Evolutionary conservation across 192 early-diverging fungal species (phyloP), one percentile per base, ranked within the genome.

Genomic region (Geosiphon pyriformis): DNA sequence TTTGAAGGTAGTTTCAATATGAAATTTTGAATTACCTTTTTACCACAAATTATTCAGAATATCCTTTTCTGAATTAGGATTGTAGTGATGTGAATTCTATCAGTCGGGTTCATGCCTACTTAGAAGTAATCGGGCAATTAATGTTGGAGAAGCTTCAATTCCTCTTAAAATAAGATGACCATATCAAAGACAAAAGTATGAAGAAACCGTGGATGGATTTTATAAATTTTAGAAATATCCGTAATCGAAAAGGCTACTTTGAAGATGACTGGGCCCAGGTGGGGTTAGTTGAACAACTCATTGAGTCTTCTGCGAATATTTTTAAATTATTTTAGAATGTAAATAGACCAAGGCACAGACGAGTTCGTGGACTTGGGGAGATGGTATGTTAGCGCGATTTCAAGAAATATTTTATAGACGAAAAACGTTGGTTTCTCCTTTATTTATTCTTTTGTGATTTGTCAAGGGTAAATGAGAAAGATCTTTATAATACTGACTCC

Each of bases 1-100:
- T 0, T 72, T 97, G 18, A 79, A 82, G 60, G 75, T 74, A 26
- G n/a, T 42, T 70, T 4, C 29, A 25, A 48, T 17, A 15, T 58
- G 10, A 55, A 26, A n/a, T 27, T 47, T 57, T 59, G 33, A 49
- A 27, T 49, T 25, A 12, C n/a, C 8, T 49, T 18, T 2, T 27
- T 17, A 0, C 48, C 7, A 54, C 29, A 8, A 27, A 69, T 70
- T 7, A 25, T 12, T 30, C n/a, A 3, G 20, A 32, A 8, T 15
- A 20, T 33, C 49, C 42, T 26, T 48, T 67, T 70, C 15, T 31
- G 20, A 55, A 49, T n/a, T 17, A 69, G 27, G 88, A 92, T 73
- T 92, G 91, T 67, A 91, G 93, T 25, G 94, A 97, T 59, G 94
- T 97, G 22, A 94, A 97, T 70, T 93, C 93, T 4, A 94, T 97